phyloP scores from a whole-genome alignment of 2,329 filamentous ascomycete genomes.

The Parascedosporium putredinis region DNA sequence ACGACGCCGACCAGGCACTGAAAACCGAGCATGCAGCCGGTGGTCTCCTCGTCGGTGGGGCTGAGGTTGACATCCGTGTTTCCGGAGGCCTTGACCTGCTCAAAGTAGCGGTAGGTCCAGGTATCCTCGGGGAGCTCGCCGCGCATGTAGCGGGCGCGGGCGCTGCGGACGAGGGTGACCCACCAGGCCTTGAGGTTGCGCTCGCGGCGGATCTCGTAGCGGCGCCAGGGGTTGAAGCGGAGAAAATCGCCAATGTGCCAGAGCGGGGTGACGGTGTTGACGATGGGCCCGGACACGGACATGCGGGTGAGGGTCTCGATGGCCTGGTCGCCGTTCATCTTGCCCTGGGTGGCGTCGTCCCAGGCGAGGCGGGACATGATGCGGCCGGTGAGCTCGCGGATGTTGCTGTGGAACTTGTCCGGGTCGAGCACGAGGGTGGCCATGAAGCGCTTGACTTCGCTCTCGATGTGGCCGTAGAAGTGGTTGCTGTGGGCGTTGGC shows the following conservation, averaged over 20 bases:
- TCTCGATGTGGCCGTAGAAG: slow-evolving; percentile 39
- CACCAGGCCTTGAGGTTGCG: slow-evolving; percentile 34
- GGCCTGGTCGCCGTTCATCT: slow-evolving; percentile 33
- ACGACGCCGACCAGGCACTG: slow-evolving; percentile 40
- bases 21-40: slow-evolving; percentile 41
- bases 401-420: slow-evolving; percentile 31
- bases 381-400: slow-evolving; percentile 37
- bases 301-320: slow-evolving; percentile 37
- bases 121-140: slow-evolving; percentile 33
- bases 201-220: slow-evolving; percentile 33
- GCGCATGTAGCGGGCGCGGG: slow-evolving; percentile 28
- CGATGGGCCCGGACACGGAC: slow-evolving; percentile 40
- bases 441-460: slow-evolving; percentile 33
- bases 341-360: slow-evolving; percentile 37
- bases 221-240: slow-evolving; percentile 35
- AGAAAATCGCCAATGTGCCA: slow-evolving; percentile 32
- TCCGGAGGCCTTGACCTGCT: slow-evolving; percentile 28
- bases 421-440: slow-evolving; percentile 36
- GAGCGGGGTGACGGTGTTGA: slow-evolving; percentile 38
- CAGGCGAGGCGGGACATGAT: slow-evolving; percentile 39
- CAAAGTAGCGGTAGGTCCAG: slow-evolving; percentile 38
- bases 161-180: slow-evolving; percentile 28
- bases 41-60: slow-evolving; percentile 32
- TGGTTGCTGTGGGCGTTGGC: slow-evolving; percentile 25
- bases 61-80: slow-evolving; percentile 29